Base-by-base conservation (phyloP, 257 asterid genomes). In the Plectranthus barbatus region DNA sequence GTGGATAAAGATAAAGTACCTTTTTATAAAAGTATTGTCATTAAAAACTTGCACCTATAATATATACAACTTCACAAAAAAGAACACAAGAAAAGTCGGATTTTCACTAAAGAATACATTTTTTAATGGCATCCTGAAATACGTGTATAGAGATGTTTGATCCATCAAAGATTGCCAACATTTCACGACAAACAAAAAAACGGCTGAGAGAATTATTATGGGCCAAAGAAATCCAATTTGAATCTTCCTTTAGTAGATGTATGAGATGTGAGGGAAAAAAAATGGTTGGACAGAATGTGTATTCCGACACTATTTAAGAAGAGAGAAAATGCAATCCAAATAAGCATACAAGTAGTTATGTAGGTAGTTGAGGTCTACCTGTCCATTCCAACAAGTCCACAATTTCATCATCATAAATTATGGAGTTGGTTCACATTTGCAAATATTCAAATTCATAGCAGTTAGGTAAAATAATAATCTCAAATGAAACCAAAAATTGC, bases 281-380 rank as follows among this genome's bases (percentile, higher is more conserved):
- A 24, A 7, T 26, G 36, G n/a, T 45, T 4, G 63, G 62, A 34
- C 20, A 15, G 7, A n/a, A n/a, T 26, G 26, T 23, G 19, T 47
- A 29, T 62, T 19, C 3, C 15, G 26, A 46, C 41, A 13, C 24
- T 61, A 59, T 36, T 40, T 45, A 7, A 11, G 12, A 39, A 62
- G 9, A 11, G 44, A 9, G 20, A 2, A 0, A 21, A n/a, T 10
- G 17, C n/a, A 40, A 64, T 3, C 9, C 0, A 20, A 12, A 51
- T 37, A 15, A 60, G 26, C 17, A 46, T 50, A 52, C 40, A 44
- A 62, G 62, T 26, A 54, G 42, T 54, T 56, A 51, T 54, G 64
- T 17, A 34, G 74, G 56, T 61, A 47, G 69, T 60, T 61, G 74
- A 67, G 79, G 59, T 50, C 14, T 34, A 67, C 70, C 73, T 59